Conservation (phyloP, 257 asterid genomes). For the Solanum tarapatanum region DNA sequence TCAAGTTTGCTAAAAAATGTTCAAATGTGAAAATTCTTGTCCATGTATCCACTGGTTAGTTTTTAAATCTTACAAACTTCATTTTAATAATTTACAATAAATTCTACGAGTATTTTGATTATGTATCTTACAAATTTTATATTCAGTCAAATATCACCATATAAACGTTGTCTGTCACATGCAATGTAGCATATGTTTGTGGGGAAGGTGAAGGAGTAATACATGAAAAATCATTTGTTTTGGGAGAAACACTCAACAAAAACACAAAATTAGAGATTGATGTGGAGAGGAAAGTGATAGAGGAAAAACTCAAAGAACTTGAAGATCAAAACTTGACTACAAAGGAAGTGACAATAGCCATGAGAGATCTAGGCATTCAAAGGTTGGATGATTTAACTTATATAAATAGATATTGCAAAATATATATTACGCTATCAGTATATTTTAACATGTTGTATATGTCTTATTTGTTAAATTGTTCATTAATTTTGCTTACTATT, state of each 20-base stretch:
- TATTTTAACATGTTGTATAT: too few species aligned
- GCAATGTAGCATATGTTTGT: slow-evolving; percentile 30
- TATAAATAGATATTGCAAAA: too few species aligned
- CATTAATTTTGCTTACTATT: too few species aligned
- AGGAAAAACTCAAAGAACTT: slow-evolving; percentile 24
- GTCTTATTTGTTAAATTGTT: too few species aligned
- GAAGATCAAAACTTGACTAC: slow-evolving; percentile 9
- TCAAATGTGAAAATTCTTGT: slow-evolving; percentile 27
- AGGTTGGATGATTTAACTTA: slow-evolving; percentile 15
- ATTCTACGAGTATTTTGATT: too few species aligned
- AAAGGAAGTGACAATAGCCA: slow-evolving; percentile 21
- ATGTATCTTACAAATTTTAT: too few species aligned
- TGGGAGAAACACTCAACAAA: slow-evolving; percentile 40
- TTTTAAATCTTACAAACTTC: not conserved
- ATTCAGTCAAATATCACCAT: too few species aligned
- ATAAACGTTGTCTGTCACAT: too few species aligned
- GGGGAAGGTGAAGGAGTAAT: slow-evolving; percentile 30
- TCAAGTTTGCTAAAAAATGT: slow-evolving; percentile 34
- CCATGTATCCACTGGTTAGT: slow-evolving; percentile 54
- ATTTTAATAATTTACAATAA: too few species aligned
- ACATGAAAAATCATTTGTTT: slow-evolving; percentile 24
- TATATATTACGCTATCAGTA: too few species aligned
- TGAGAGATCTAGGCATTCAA: slow-evolving; percentile 50
- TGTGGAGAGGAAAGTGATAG: slow-evolving; percentile 25
- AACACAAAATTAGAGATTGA: slow-evolving; percentile 28